Percentiles rank a stretch among this genome's conserved stretches.
These are phyloP conservation scores for Euphorbia neoarborescens DNA, from an alignment of 441 rosid genomes.

Conservation along the genomic window DNA sequence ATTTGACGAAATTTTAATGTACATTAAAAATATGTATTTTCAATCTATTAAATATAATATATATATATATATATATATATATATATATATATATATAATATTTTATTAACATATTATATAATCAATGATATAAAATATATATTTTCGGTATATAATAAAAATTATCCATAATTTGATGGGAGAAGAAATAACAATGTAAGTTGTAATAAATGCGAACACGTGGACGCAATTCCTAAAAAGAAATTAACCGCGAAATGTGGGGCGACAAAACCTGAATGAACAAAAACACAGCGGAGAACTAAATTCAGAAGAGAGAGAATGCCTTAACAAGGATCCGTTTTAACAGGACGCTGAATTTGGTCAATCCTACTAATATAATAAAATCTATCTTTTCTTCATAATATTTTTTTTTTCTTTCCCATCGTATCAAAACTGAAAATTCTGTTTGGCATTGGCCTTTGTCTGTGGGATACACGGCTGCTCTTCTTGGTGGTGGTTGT, in stretches of 20 bases:
- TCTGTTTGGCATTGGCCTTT: neutral
- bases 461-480: constrained; percentile 11
- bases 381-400: no score
- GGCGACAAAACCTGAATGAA: constrained; percentile 17
- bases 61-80: no score
- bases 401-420: neutral
- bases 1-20: no score
- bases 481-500: constrained; percentile 11
- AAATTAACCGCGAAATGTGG: constrained; percentile 19
- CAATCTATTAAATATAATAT: no score
- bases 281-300: constrained; percentile 1
- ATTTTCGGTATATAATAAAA: no score
- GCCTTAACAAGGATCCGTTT: constrained; percentile 10
- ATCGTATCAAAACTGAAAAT: neutral
- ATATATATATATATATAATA: no score
- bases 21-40: no score
- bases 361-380: neutral
- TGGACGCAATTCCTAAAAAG: neutral
- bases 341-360: neutral
- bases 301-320: neutral
- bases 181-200: no score
- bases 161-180: no score
- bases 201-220: neutral
- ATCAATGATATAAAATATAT: no score
- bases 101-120: no score